A percentile compares a stretch with the other conserved stretches of the same genome.
Evolutionary conservation across 2,329 filamentous ascomycete genomes (phyloP).

Genomic region (Emergomyces orientalis): DNA sequence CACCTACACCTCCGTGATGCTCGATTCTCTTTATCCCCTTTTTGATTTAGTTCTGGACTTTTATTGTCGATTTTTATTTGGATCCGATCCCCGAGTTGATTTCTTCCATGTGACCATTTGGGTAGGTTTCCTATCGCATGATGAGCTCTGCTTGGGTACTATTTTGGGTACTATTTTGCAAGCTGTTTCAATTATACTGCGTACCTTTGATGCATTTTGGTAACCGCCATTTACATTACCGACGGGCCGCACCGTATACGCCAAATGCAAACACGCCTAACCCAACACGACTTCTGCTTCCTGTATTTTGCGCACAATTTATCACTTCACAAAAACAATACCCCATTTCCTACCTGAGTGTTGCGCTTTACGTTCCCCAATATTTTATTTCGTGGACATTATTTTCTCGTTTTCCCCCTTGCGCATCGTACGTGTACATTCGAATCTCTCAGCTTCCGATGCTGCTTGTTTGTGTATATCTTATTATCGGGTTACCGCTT

Average conservation of each 20-base stretch:
- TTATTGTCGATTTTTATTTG: neutral
- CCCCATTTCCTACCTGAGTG: neutral
- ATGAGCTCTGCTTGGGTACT: neutral
- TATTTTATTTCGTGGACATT: neutral
- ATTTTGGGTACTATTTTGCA: neutral
- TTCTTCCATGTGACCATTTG: neutral
- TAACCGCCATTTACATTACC: neutral
- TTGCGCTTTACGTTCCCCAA: neutral
- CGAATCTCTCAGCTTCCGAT: neutral
- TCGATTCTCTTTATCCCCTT: neutral
- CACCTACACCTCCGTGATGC: constrained; percentile 2
- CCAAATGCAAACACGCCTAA: neutral
- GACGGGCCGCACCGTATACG: neutral
- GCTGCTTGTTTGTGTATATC: neutral
- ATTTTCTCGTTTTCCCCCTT: neutral
- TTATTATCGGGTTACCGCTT: neutral
- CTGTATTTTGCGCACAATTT: neutral
- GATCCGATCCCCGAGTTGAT: neutral
- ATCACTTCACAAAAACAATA: neutral
- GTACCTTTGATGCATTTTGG: neutral
- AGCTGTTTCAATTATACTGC: neutral
- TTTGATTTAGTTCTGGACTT: neutral
- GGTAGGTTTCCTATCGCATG: neutral
- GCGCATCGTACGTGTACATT: neutral
- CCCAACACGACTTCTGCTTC: neutral